Conservation (phyloP, 805 yeast species). For the Zygosaccharomyces lentus region DNA sequence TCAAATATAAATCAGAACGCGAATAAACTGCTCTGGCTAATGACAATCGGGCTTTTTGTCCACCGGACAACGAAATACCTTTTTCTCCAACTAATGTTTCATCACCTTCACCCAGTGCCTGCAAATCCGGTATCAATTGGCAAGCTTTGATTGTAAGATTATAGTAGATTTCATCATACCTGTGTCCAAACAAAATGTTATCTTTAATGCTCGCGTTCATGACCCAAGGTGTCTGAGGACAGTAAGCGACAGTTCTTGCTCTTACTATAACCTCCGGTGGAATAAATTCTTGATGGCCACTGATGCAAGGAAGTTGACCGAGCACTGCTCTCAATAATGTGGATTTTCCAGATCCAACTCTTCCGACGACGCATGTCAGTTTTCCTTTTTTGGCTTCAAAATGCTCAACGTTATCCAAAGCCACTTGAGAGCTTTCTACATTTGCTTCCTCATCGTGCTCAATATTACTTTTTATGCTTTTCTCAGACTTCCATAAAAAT, state of each 20-base stretch:
- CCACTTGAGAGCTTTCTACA: constrained; percentile 44
- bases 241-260: constrained; percentile 46
- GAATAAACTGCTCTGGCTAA: constrained; percentile 68
- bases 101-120: constrained; percentile 49
- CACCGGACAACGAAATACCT: constrained; percentile 58
- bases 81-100: constrained; percentile 55
- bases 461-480: constrained; percentile 19
- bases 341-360: constrained; percentile 67
- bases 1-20: constrained; percentile 50
- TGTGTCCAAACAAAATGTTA: constrained; percentile 49
- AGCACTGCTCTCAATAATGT: constrained; percentile 50
- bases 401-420: constrained; percentile 44
- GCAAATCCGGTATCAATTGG: constrained; percentile 45
- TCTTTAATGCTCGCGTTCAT: constrained; percentile 48
- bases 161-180: constrained; percentile 41
- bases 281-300: constrained; percentile 23
- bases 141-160: constrained; percentile 45
- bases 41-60: constrained; percentile 60
- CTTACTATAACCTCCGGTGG: constrained; percentile 30
- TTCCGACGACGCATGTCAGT: constrained; percentile 58
- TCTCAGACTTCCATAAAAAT: constrained; percentile 47
- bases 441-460: constrained; percentile 41
- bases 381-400: constrained; percentile 51
- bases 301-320: constrained; percentile 48
- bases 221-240: constrained; percentile 57